phyloP scores from a whole-genome alignment of 352 stramenopile species.

The Globisporangium perplexum region DNA sequence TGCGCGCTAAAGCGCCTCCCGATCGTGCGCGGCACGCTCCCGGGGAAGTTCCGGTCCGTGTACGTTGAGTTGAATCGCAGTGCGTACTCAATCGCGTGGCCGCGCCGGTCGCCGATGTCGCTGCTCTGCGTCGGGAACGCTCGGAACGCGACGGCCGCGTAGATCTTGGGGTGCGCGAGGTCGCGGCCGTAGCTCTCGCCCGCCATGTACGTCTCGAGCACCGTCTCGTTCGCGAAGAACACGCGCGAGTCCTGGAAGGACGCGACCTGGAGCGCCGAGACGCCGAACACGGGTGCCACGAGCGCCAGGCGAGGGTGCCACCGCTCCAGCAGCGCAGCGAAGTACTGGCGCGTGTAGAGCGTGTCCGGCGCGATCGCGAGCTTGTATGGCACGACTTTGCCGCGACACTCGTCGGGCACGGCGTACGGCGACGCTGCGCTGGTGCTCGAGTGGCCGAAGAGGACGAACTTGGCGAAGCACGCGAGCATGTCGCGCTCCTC shows the following conservation, averaged over 20 bases:
- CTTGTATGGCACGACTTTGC: slow-evolving; percentile 63
- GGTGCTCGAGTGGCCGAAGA: slow-evolving; percentile 45
- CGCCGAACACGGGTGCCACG: slow-evolving; percentile 22
- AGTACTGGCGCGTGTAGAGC: slow-evolving; percentile 60
- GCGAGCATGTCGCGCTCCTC: slow-evolving; percentile 25
- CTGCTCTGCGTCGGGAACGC: slow-evolving; percentile 25
- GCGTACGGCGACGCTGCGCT: slow-evolving; percentile 29
- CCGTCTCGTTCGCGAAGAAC: slow-evolving; percentile 51
- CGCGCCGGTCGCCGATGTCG: slow-evolving; percentile 28
- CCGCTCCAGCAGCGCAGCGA: slow-evolving; percentile 28
- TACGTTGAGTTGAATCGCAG: slow-evolving; percentile 64
- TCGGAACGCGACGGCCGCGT: slow-evolving; percentile 58
- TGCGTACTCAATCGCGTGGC: slow-evolving; percentile 47
- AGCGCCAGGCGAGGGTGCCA: slow-evolving; percentile 63
- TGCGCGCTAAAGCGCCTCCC: slow-evolving; percentile 10
- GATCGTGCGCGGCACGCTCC: slow-evolving; percentile 41
- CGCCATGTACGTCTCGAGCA: slow-evolving; percentile 47
- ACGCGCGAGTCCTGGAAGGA: slow-evolving; percentile 52
- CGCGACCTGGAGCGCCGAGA: slow-evolving; percentile 41
- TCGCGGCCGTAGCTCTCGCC: slow-evolving; percentile 42
- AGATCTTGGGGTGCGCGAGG: slow-evolving; percentile 52
- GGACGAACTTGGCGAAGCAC: slow-evolving; percentile 41
- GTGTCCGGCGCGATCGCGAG: slow-evolving; percentile 68
- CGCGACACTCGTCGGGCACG: slow-evolving; percentile 36
- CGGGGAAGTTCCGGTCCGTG: slow-evolving; percentile 21